Percentiles rank a stretch among this genome's conserved stretches.
These are phyloP conservation scores for Cryptosporidium bovis DNA, from an alignment of 169 alveolate species.

Conservation along the genomic window DNA sequence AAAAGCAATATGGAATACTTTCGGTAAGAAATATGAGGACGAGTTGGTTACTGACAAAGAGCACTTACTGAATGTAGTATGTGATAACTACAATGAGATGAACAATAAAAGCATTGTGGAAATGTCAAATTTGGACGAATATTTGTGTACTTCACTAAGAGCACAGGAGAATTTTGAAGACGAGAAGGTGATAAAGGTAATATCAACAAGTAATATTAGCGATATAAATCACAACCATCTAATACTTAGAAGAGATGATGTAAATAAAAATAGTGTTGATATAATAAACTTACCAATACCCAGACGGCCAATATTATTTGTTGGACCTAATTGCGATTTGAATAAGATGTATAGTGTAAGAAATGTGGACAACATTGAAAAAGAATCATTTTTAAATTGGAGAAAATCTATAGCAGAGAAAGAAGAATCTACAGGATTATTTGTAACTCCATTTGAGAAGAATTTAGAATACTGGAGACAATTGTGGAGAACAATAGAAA, in stretches of 20 bases:
- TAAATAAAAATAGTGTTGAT: neutral
- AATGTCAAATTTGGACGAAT: conserved; percentile 63
- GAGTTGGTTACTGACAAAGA: conserved; percentile 1
- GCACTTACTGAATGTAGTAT: conserved; percentile 57
- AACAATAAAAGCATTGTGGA: conserved; percentile 66
- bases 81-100: conserved; percentile 59
- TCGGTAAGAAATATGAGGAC: conserved; percentile 7
- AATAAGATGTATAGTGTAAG: conserved; percentile 10
- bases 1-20: conserved; percentile 62
- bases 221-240: neutral
- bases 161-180: conserved; percentile 68
- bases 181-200: conserved; percentile 38
- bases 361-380: conserved; percentile 82
- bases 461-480: conserved; percentile 98
- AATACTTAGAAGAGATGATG: conserved; percentile 18
- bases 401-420: conserved; percentile 88
- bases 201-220: neutral
- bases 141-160: conserved; percentile 59
- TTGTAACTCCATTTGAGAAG: conserved; percentile 98
- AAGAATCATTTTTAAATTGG: conserved; percentile 88
- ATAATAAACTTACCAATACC: conserved; percentile 44
- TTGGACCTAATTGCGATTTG: conserved; percentile 44
- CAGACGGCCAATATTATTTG: conserved; percentile 59
- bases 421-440: conserved; percentile 91
- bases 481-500: conserved; percentile 98